Base-by-base conservation (phyloP, 2,329 filamentous ascomycete genomes). In the Aspergillus quadrilineatus region DNA sequence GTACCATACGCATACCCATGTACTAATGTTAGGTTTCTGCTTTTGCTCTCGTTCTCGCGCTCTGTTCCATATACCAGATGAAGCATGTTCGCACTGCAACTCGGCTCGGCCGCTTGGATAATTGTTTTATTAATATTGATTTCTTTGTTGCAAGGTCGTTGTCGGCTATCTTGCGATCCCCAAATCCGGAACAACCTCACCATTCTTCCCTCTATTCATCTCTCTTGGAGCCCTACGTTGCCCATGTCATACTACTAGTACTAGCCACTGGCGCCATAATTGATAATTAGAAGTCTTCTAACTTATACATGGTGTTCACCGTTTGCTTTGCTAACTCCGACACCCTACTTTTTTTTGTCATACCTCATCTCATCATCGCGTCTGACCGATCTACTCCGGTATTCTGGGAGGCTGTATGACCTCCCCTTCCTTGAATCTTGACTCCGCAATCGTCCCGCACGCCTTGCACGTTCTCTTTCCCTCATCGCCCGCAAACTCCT, bases 371-470 rank as follows among this genome's bases (percentile, higher is more conserved):
- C 28, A 43, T 47, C 15, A 1, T 47, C 28, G 30, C 36, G n/a
- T 30, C 48, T 50, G 22, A 10, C 9, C 17, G 26, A 14, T 30
- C 59, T 64, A 73, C 57, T 73, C 68, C 36, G 72, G 72, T 45
- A 73, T 69, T 44, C 67, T 67, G 8, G 74, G 68, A 1, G 77
- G 77, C 63, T 78, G 76, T 50, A 73, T 66, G 37, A 79, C 57
- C 63, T 79, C 74, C 1, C 76, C 76, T 36, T 74, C 71, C 30
- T 60, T 66, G 54, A 70, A 77, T 58, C 60, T 74, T 0, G 67
- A 66, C 9, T 91, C 85, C 29, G 91, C 91, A 65, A 96, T 64
- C 56, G 80, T 78, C 22, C 92, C 92, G 74, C 94, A 99, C 30
- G 79, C 82, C 64, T 80, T 80, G 75, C 94, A 99, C 57, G 77